Base-by-base conservation (phyloP, 805 yeast species). In the Candida nemodendra region DNA sequence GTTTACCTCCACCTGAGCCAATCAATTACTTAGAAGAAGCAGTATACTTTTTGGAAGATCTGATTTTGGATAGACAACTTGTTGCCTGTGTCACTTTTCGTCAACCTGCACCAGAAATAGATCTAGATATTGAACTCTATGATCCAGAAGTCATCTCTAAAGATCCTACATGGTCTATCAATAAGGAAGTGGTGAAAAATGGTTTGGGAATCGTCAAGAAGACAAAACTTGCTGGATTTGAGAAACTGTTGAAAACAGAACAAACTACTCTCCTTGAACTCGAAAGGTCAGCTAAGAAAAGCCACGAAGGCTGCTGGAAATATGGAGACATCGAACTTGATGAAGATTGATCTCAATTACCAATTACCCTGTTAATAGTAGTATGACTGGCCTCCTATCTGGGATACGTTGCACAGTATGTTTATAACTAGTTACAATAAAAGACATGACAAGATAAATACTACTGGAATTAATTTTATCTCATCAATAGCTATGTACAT, bases 291-390 rank as follows among this genome's bases (percentile, higher is more conserved):
- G 88, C 88, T 19, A 75, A 70, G 54, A 36, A 59, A 13, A 59
- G 51, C 22, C 79, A 77, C 43, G 52, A 62, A 15, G 89, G 89
- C 4, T 80, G 85, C 55, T 83, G 90, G 90, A 78, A 79, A 60
- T 79, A 75, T 49, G 90, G 90, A 34, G 88, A 83, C 54, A 74
- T 84, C 25, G 73, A 81, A 26, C 78, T 69, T 38, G 82, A 77
- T 39, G 83, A 78, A 7, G 53, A 56, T 3, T 27, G 35, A 32
- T 18, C 9, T 18, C n/a, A n/a, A n/a, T n/a, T n/a, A n/a, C n/a
- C n/a, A n/a, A n/a, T n/a, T n/a, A n/a, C n/a, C n/a, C n/a, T n/a
- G n/a, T n/a, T n/a, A n/a, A n/a, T n/a, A n/a, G n/a, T n/a, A n/a
- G n/a, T n/a, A n/a, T n/a, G n/a, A n/a, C n/a, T n/a, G n/a, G n/a